Evolutionary conservation across 768 basidiomycete species (phyloP), one percentile per base, ranked within the genome.

Genomic region (Trichaptum fuscoviolaceum): DNA sequence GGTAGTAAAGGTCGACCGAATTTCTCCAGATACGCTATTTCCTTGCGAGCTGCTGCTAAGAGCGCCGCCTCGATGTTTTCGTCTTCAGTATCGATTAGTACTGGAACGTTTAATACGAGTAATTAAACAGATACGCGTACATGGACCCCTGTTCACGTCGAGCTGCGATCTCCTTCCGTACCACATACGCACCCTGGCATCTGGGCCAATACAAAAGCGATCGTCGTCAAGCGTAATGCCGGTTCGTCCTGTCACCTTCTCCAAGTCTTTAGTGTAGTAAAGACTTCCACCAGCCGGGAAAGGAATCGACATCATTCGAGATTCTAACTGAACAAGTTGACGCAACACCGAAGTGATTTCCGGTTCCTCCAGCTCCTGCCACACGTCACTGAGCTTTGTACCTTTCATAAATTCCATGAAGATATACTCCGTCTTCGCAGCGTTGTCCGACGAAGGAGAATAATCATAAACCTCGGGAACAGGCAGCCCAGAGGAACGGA

Each of bases 201-300:
- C 84, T 72, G 76, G 75, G 71, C 76, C 74, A 63, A 83, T 69
- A 68, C 79, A 81, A 77, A 84, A 83, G 64, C 70, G 76, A 74
- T 78, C 66, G 74, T 78, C 77, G 63, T 78, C 67, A 18, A 74
- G 69, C 20, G 78, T 69, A 63, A 84, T 75, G 70, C 74, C 79
- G 67, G 64, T 30, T 69, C 57, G 72, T 73, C 71, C 71, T 15
- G 76, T 71, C 23, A 76, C 70, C 66, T 79, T 80, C 73, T 79
- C 74, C 74, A 85, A 65, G 76, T 85, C 84, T 15, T 79, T 7
- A 9, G 77, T 58, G 64, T 76, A 84, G 75, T 84, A 84, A 0
- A 85, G 76, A 76, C 82, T 82, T 76, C 83, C 82, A 62, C 82
- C 80, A 75, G 80, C 82, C 25, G 81, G 83, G 69, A 84, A 84